Evolutionary conservation across 805 yeast genomes (phyloP).

Genomic region (Allodekkera sacchari): DNA sequence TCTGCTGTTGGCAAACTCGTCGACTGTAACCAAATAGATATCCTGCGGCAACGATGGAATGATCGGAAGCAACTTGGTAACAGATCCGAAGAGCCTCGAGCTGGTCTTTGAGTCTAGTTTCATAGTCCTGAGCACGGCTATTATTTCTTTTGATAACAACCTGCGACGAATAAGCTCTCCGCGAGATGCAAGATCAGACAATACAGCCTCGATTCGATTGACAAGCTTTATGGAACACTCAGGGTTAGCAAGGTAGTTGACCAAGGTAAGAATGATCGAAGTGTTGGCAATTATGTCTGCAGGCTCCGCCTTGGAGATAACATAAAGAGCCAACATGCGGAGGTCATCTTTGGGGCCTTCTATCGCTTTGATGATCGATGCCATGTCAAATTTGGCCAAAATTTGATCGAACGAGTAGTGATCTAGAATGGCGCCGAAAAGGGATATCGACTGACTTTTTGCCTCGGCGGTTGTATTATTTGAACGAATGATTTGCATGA

Average conservation of each 20-base stretch:
- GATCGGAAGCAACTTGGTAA: constrained; percentile 19
- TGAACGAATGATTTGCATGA: constrained; percentile 18
- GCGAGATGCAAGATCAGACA: constrained; percentile 13
- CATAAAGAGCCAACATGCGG: constrained; percentile 16
- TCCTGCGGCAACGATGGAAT: constrained; percentile 17
- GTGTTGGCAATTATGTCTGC: constrained; percentile 27
- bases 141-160: constrained; percentile 19
- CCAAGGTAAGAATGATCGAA: constrained; percentile 17
- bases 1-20: constrained; percentile 15
- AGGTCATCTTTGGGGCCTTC: constrained; percentile 19
- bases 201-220: constrained; percentile 13
- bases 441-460: constrained; percentile 11
- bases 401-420: constrained; percentile 23
- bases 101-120: constrained; percentile 17
- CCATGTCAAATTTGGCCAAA: constrained; percentile 14
- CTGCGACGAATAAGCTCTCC: constrained; percentile 26
- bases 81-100: constrained; percentile 24
- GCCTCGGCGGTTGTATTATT: constrained; percentile 14
- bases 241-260: constrained; percentile 15
- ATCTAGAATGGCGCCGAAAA: constrained; percentile 20
- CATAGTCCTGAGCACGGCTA: constrained; percentile 14
- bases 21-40: constrained; percentile 16
- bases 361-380: constrained; percentile 22
- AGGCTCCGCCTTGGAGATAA: constrained; percentile 21
- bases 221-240: constrained; percentile 15